phyloP scores from a whole-genome alignment of 169 alveolate species.

The Neospora caninum region DNA sequence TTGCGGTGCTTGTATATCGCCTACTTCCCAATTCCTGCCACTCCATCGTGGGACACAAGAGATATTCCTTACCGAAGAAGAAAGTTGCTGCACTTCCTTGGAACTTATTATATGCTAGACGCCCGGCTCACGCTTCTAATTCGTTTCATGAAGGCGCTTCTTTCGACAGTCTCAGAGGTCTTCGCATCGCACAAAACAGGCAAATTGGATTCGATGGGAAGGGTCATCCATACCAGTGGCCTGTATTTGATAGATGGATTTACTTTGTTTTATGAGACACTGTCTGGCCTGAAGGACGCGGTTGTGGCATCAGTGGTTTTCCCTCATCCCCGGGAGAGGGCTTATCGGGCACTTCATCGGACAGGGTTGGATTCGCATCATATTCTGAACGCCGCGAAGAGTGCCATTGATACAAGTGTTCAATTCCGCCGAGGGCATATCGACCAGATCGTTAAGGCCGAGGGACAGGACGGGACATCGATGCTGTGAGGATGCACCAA shows the following conservation, averaged over 20 bases:
- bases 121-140: constrained; percentile 31
- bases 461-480: not conserved
- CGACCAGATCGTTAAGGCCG: not conserved
- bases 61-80: constrained; percentile 8
- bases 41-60: not conserved
- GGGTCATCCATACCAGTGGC: not conserved
- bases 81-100: constrained; percentile 21
- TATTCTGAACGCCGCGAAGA: not conserved
- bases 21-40: constrained; percentile 31
- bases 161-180: not conserved
- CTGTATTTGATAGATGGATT: not conserved
- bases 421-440: constrained; percentile 5
- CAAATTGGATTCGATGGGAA: not conserved
- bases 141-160: not conserved
- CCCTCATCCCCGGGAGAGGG: constrained; percentile 28
- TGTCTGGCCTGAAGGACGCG: constrained; percentile 13
- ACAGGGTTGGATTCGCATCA: constrained; percentile 8
- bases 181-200: not conserved
- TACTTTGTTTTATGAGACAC: not conserved
- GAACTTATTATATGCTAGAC: constrained; percentile 14
- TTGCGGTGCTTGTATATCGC: constrained; percentile 38
- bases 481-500: not conserved
- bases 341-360: constrained; percentile 25
- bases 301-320: constrained; percentile 16
- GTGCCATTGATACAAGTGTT: not conserved